Percentiles rank a stretch among this genome's conserved stretches.
Conservation (phyloP, 1,284 basidiomycete genomes). For the Sphaerobolus stellatus region DNA sequence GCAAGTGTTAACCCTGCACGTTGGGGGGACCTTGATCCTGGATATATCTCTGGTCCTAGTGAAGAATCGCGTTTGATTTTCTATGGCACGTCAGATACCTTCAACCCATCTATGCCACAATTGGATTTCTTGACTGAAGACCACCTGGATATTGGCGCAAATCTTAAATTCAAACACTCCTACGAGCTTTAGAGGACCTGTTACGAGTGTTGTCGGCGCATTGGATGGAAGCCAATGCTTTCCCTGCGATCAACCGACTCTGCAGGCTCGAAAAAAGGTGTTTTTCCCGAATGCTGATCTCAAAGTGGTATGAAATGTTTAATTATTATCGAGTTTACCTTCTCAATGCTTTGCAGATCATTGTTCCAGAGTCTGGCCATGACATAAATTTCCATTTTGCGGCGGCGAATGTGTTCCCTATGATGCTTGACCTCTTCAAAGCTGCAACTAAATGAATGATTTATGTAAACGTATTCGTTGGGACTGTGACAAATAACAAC, state of each 20-base stretch:
- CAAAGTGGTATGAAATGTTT: neutral
- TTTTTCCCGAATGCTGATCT: conserved; percentile 1
- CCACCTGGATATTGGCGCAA: neutral
- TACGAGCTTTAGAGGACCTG: neutral
- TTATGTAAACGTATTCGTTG: too few species aligned
- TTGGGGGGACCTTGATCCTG: neutral
- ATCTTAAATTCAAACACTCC: neutral
- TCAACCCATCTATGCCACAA: neutral
- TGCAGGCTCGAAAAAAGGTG: neutral
- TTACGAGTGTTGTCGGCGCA: neutral
- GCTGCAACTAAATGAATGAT: too few species aligned
- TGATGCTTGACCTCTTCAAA: neutral
- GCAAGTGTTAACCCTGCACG: neutral
- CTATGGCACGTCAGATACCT: neutral
- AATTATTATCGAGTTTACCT: neutral
- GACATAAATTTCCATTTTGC: neutral
- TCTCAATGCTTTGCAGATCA: neutral
- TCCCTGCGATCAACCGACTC: neutral
- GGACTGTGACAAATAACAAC: too few species aligned
- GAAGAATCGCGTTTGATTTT: neutral
- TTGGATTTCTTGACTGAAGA: neutral
- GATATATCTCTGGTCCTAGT: neutral
- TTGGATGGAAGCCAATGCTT: conserved; percentile 6
- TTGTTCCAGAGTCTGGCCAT: neutral
- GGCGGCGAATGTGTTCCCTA: neutral